A percentile compares a stretch with the other conserved stretches of the same genome.
Evolutionary conservation across 2,329 filamentous ascomycete genomes (phyloP).

Genomic region (Pseudocercospora musae): DNA sequence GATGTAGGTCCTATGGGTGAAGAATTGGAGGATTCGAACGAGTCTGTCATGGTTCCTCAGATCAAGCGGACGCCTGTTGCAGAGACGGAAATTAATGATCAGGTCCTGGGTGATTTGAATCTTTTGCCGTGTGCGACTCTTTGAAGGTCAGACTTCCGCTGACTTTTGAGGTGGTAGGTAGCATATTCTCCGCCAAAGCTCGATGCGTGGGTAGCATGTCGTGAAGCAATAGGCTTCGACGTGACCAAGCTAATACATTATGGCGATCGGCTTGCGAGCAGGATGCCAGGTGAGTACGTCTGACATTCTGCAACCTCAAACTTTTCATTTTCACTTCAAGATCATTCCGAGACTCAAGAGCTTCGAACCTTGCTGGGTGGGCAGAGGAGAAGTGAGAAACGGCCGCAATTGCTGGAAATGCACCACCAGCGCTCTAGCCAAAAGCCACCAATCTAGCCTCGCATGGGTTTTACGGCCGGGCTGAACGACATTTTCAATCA

Average conservation of each 20-base stretch:
- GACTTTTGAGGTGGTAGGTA: background rate
- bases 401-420: background rate
- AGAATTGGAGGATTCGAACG: background rate
- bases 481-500: too few relatives aligned
- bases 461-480: background rate
- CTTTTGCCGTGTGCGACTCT: background rate
- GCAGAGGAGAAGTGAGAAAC: background rate
- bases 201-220: too few relatives aligned
- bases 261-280: too few relatives aligned
- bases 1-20: background rate
- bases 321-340: background rate
- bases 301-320: background rate
- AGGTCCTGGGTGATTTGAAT: background rate
- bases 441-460: background rate
- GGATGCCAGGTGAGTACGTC: background rate
- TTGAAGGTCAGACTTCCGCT: background rate
- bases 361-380: background rate
- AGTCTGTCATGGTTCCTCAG: background rate
- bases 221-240: too few relatives aligned
- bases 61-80: background rate
- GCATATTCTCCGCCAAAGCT: background rate
- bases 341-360: background rate
- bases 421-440: background rate
- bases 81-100: background rate
- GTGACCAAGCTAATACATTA: background rate